These are phyloP conservation scores for Pistacia atlantica DNA, from an alignment of 345 rosid genomes.

Conservation along the genomic window DNA sequence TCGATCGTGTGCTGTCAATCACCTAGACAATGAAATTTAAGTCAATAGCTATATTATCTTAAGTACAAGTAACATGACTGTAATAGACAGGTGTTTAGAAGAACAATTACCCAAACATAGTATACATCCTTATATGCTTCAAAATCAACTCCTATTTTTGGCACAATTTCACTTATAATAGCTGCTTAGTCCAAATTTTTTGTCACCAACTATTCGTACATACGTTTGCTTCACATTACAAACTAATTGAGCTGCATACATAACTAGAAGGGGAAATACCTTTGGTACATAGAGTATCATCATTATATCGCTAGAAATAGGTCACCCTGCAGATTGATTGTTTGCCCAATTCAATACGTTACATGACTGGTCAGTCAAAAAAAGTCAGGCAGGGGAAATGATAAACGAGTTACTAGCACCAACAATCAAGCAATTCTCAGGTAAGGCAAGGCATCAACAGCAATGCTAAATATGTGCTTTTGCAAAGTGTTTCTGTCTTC, in stretches of 20 bases:
- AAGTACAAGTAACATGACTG: not conserved
- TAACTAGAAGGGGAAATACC: not conserved
- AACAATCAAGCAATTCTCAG: not conserved
- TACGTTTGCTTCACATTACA: not conserved
- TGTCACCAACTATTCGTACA: not conserved
- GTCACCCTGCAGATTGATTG: not conserved
- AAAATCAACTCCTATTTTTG: slow-evolving; percentile 12
- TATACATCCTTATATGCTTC: slow-evolving; percentile 3
- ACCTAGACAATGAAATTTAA: slow-evolving; percentile 36
- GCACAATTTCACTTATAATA: not conserved
- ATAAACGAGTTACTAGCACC: not conserved
- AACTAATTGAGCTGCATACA: not conserved
- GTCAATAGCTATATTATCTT: not conserved
- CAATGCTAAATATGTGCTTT: not conserved
- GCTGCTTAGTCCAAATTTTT: not conserved
- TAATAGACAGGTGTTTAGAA: not conserved
- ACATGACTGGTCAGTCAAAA: not conserved
- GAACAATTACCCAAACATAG: slow-evolving; percentile 20
- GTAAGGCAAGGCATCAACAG: not conserved
- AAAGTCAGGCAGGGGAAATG: not conserved
- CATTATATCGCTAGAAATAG: not conserved
- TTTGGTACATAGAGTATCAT: not conserved
- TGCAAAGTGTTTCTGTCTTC: no score
- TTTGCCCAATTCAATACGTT: not conserved
- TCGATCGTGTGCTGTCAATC: slow-evolving; percentile 17